Evolutionary conservation across 2,329 filamentous ascomycete species (phyloP).

Genomic region (Colletotrichum destructivum): DNA sequence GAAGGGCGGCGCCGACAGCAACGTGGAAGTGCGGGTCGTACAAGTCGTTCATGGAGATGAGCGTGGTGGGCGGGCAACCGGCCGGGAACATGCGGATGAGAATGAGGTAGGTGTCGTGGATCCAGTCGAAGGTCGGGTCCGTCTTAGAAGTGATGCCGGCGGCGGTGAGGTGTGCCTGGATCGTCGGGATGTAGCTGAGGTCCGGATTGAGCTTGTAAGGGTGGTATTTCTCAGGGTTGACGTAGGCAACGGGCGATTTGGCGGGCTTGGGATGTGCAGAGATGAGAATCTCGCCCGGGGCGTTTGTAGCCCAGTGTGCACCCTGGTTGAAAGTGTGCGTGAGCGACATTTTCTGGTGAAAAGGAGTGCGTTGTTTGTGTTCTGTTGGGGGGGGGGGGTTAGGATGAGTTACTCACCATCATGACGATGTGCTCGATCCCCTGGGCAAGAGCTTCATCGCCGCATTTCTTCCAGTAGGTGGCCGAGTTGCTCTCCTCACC

Average conservation of each 20-base stretch:
- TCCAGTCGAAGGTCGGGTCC: conserved; percentile 77
- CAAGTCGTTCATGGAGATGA: conserved; percentile 54
- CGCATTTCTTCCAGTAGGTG: conserved; percentile 76
- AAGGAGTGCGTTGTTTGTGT: neutral
- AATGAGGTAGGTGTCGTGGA: conserved; percentile 80
- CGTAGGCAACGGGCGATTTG: conserved; percentile 77
- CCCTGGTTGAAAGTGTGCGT: conserved; percentile 56
- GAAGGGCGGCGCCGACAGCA: conserved; percentile 70
- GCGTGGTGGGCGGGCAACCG: conserved; percentile 75
- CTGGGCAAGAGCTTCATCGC: conserved; percentile 72
- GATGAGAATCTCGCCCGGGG: conserved; percentile 70
- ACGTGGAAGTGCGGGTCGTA: conserved; percentile 62
- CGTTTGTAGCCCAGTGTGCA: conserved; percentile 75
- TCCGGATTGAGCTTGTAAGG: conserved; percentile 75
- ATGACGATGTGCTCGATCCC: conserved; percentile 75
- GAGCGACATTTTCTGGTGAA: neutral
- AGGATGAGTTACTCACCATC: conserved; percentile 63
- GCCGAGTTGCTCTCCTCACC: conserved; percentile 75
- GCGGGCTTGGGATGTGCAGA: conserved; percentile 71
- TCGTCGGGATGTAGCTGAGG: conserved; percentile 62
- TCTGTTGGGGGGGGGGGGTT: neutral
- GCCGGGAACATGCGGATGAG: conserved; percentile 79
- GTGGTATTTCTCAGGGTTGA: conserved; percentile 75
- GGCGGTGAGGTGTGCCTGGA: conserved; percentile 65
- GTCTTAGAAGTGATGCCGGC: conserved; percentile 68